Conservation (phyloP, 257 asterid species). For the Jaltomata sinuosa region DNA sequence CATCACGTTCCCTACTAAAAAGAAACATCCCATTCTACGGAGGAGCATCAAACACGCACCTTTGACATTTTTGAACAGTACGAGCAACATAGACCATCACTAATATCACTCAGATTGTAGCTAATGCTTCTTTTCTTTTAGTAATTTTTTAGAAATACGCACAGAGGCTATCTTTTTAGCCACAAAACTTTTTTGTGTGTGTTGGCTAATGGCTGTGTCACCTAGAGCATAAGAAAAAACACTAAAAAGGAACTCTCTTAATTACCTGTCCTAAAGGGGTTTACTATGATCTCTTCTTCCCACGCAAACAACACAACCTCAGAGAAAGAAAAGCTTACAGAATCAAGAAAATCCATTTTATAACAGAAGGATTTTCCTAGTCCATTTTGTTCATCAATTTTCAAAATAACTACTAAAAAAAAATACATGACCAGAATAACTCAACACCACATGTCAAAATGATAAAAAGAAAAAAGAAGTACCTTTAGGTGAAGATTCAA, state of each 20-base stretch:
- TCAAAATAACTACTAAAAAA: neutral
- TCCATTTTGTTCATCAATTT: neutral
- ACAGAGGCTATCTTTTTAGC: too few relatives aligned
- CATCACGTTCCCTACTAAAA: too few relatives aligned
- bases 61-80: too few relatives aligned
- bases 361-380: neutral
- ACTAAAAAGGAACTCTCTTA: neutral
- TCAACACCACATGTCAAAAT: conserved; percentile 19
- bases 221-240: too few relatives aligned
- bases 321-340: neutral
- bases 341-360: neutral
- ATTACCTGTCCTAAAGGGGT: neutral
- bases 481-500: conserved; percentile 18
- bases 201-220: too few relatives aligned
- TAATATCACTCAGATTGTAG: too few relatives aligned
- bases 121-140: too few relatives aligned
- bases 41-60: too few relatives aligned
- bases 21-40: too few relatives aligned
- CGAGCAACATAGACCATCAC: too few relatives aligned
- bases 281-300: neutral
- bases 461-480: conserved; percentile 17
- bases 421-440: neutral
- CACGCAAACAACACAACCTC: neutral
- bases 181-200: too few relatives aligned
- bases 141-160: too few relatives aligned